Evolutionary conservation across 495 filamentous ascomycete genomes (phyloP), one percentile per base, ranked within the genome.

Genomic region (Aspergillus sclerotiicarbonarius): DNA sequence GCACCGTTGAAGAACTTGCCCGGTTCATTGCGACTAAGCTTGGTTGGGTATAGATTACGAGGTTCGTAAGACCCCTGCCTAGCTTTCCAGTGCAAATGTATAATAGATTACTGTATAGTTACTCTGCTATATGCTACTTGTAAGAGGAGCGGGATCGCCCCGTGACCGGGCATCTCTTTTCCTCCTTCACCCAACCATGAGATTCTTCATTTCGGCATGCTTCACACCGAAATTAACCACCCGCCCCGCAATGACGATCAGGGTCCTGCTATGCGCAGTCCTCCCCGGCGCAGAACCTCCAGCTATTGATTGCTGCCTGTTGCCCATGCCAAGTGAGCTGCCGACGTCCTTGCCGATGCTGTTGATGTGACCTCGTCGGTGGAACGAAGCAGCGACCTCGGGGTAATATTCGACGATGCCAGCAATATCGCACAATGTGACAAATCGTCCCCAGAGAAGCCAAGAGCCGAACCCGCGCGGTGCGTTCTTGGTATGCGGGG

Each of bases 1-100:
- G 8, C 18, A 37, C 41, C 6, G 35, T 63, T 19, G 45, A 53
- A 20, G 62, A 61, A 25, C 60, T 69, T 41, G 49, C 63, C 10
- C 49, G n/a, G n/a, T 66, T 69, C 30, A 56, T 69, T n/a, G 56
- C 54, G 20, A 53, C 56, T 18, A 63, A 66, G 29, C 43, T 69
- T 12, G 66, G 66, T 18, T 63, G 55, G 53, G 35, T 44, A 10
- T 60, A 53, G 31, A 16, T 18, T 25, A 35, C 19, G 50, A 51
- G 21, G 29, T 12, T 50, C 47, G 29, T 18, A 21, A 47, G 44
- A 20, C 18, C 20, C 21, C 37, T 12, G 13, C 37, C 13, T 41
- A n/a, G 13, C 1, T 25, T 5, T 25, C 25, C 25, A 5, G 5
- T n/a, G 13, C 7, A n/a, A 3, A 15, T 41, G 37, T 12, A 41